These are phyloP conservation scores for Hawksworthiomyces lignivorus DNA, from an alignment of 2,329 filamentous ascomycete genomes.

Conservation along the genomic window DNA sequence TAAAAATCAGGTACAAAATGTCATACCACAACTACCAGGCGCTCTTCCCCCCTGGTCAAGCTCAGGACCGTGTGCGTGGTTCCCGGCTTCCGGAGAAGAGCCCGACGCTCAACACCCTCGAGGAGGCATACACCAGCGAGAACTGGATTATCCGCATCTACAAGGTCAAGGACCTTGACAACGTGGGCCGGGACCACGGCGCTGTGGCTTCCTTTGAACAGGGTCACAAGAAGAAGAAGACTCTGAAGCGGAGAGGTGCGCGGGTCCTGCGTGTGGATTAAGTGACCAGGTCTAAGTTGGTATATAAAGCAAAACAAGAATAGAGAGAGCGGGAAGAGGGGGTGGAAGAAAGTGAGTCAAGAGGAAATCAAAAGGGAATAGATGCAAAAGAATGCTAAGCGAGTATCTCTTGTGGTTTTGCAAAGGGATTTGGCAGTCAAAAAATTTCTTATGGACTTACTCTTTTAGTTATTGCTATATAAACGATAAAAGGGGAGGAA, in stretches of 20 bases:
- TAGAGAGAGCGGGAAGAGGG: background rate
- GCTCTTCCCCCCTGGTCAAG: conserved; percentile 88
- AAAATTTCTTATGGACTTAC: no score
- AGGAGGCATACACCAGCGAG: conserved; percentile 97
- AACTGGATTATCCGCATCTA: conserved; percentile 99
- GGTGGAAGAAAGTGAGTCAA: conserved; percentile 1
- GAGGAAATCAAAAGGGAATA: background rate
- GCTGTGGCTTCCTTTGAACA: conserved; percentile 62
- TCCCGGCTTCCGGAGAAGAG: conserved; percentile 73
- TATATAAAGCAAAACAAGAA: background rate
- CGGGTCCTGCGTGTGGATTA: conserved; percentile 67
- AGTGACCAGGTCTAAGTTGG: conserved; percentile 11
- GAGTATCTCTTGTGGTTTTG: background rate
- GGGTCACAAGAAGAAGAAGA: conserved; percentile 78
- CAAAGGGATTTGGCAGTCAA: no score
- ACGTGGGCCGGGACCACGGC: conserved; percentile 82
- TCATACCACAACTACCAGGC: conserved; percentile 96
- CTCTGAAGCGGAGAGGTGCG: conserved; percentile 62
- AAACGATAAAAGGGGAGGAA: background rate
- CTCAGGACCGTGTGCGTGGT: conserved; percentile 80
- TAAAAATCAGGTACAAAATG: conserved; percentile 97
- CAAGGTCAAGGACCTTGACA: conserved; percentile 99
- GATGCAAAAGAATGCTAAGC: background rate
- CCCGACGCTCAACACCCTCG: conserved; percentile 78
- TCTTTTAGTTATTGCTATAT: no score